These are phyloP conservation scores for Hibiscus trionum DNA, from an alignment of 345 rosid species.

Conservation along the genomic window DNA sequence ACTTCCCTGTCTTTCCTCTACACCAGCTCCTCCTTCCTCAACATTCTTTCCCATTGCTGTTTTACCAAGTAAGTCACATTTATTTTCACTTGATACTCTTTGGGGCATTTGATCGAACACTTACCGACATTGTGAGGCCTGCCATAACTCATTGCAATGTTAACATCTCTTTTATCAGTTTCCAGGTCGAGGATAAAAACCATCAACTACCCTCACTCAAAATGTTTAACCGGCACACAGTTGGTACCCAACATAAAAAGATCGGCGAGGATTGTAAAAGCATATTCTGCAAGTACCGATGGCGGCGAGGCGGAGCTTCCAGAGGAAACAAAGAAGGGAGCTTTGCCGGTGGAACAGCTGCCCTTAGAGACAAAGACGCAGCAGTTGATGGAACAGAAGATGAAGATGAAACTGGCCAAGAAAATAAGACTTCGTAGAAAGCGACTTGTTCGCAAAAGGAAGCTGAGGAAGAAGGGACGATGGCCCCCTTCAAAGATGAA, in stretches of 20 bases:
- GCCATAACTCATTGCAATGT: neutral
- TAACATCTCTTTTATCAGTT: neutral
- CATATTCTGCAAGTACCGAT: slow-evolving; percentile 34
- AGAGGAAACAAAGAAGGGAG: slow-evolving; percentile 25
- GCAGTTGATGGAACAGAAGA: slow-evolving; percentile 53
- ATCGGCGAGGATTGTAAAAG: slow-evolving; percentile 22
- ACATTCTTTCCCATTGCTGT: neutral
- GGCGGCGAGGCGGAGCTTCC: slow-evolving; percentile 13
- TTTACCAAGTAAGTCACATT: neutral
- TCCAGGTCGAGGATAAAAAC: neutral
- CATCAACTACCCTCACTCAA: neutral
- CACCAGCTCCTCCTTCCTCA: neutral
- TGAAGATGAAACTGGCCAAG: slow-evolving; percentile 80
- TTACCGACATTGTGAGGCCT: neutral
- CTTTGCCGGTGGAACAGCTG: slow-evolving; percentile 41
- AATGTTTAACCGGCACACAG: neutral
- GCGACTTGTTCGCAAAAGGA: slow-evolving; percentile 65
- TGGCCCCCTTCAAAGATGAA: slow-evolving; percentile 97
- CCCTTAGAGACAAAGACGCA: slow-evolving; percentile 71
- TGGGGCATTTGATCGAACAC: slow-evolving; percentile 5
- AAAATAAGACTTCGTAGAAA: slow-evolving; percentile 77
- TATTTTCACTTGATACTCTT: neutral
- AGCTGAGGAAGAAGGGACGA: slow-evolving; percentile 85
- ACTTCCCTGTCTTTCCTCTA: neutral
- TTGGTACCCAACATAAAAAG: neutral